phyloP scores from a whole-genome alignment of 441 rosid species.

The Adansonia gregorii region DNA sequence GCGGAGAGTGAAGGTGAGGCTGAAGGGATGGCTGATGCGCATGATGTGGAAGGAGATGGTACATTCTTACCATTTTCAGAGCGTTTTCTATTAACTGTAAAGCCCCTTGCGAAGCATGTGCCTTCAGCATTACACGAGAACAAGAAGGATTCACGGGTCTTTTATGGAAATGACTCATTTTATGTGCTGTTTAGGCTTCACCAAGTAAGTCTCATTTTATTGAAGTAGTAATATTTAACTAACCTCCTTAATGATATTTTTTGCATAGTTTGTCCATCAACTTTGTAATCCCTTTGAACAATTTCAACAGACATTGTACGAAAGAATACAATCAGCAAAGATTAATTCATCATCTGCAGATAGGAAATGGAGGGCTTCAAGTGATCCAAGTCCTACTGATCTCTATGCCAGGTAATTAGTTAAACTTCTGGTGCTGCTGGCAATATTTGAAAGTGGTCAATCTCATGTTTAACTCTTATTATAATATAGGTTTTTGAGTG shows the following conservation, averaged over 20 bases:
- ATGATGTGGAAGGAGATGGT: conserved; percentile 73
- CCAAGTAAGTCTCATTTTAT: conserved; percentile 57
- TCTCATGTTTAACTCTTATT: conserved; percentile 17
- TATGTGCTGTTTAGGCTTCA: conserved; percentile 97
- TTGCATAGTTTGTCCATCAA: conserved; percentile 23
- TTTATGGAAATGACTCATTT: conserved; percentile 96
- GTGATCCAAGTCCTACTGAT: conserved; percentile 66
- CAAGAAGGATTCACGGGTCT: conserved; percentile 61
- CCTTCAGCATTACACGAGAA: conserved; percentile 49
- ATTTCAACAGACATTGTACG: conserved; percentile 72
- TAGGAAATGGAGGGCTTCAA: conserved; percentile 89
- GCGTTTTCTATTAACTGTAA: conserved; percentile 65
- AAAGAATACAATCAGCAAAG: conserved; percentile 90
- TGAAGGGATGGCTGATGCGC: conserved; percentile 82
- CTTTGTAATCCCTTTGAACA: conserved; percentile 12
- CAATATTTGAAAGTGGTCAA: conserved; percentile 13
- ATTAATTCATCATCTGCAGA: conserved; percentile 86
- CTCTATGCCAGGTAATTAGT: conserved; percentile 76
- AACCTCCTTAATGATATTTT: neutral
- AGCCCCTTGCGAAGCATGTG: conserved; percentile 89
- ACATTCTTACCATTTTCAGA: conserved; percentile 64
- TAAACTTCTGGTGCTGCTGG: conserved; percentile 26
- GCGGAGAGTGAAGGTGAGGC: conserved; percentile 98
- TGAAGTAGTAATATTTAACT: conserved; percentile 17
- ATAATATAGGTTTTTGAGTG: conserved; percentile 77